Conservation (phyloP, 768 basidiomycete species). For the Suillus spraguei region DNA sequence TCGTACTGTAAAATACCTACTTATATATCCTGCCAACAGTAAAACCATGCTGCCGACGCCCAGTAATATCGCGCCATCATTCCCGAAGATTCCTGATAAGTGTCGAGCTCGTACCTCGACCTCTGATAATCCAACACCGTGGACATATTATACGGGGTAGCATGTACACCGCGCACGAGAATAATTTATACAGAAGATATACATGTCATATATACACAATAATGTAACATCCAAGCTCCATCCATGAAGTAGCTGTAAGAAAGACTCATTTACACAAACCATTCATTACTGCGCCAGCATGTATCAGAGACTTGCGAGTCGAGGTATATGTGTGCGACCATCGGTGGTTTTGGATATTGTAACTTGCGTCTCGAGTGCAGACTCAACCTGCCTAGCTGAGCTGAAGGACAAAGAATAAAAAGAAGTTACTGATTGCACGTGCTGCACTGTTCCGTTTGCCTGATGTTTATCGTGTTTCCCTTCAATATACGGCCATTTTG, state of each 20-base stretch:
- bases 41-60: too few species aligned
- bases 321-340: constrained; percentile 19
- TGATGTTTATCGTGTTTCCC: constrained; percentile 21
- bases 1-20: too few species aligned
- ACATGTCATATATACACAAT: not conserved
- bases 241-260: not conserved
- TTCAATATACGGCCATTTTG: constrained; percentile 46
- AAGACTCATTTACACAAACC: not conserved
- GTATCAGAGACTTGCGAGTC: constrained; percentile 28
- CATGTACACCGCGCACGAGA: too few species aligned
- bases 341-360: constrained; percentile 13
- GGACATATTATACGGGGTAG: too few species aligned
- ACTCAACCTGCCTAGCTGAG: constrained; percentile 24
- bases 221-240: not conserved
- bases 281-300: constrained; percentile 23
- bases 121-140: too few species aligned
- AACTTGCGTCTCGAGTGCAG: constrained; percentile 21
- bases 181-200: too few species aligned
- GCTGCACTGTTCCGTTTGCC: constrained; percentile 12
- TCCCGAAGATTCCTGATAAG: too few species aligned
- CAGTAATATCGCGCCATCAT: too few species aligned
- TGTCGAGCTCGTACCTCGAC: too few species aligned
- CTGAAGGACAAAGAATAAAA: constrained; percentile 18
- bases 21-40: too few species aligned
- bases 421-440: constrained; percentile 10